Base-by-base conservation (phyloP, 805 yeast genomes). In the Monosporozyma solicola region DNA sequence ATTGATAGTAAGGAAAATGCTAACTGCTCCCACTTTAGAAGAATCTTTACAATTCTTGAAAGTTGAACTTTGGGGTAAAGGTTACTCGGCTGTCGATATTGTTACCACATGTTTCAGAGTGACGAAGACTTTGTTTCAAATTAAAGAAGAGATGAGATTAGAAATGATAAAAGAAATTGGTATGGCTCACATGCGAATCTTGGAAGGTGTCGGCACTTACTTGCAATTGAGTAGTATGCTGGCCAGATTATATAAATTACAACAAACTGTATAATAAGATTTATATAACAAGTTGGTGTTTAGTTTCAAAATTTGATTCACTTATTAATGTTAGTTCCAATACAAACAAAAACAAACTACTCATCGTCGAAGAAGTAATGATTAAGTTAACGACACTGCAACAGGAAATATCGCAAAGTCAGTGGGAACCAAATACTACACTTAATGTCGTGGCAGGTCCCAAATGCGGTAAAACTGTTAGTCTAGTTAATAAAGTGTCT, bases 11-110 rank as follows among this genome's bases (percentile, higher is more conserved):
- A 81, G 81, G 59, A 82, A 82, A 60, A 83, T 86, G 83, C 70
- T 87, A 41, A 67, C 86, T 50, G 68, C 73, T 37, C 68, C 74
- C 16, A 71, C 78, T 16, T 77, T 89, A 32, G 95, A 90, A 53
- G 79, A 74, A 4, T 83, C 95, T 1, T 64, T 90, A 11, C 79
- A 73, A 10, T 75, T 80, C 44, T 76, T 94, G 58, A 64, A 61
- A 51, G 82, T 80, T 50, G 75, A 77, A 5, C 74, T 94, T 32
- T 92, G 97, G 97, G 74, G 72, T 39, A 87, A 87, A 64, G 99
- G 99, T 5, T 94, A 92, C 67, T 83, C 92, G 13, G 94, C 97
- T 0, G 87, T 89, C 29, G 99, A 94, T 70, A 87, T 94, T 45
- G 89, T 91, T 4, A 84, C 95, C 1, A 90, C 95, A 52, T 81